phyloP scores from a whole-genome alignment of 2,329 filamentous ascomycete species.

The Fusarium nisikadoi region DNA sequence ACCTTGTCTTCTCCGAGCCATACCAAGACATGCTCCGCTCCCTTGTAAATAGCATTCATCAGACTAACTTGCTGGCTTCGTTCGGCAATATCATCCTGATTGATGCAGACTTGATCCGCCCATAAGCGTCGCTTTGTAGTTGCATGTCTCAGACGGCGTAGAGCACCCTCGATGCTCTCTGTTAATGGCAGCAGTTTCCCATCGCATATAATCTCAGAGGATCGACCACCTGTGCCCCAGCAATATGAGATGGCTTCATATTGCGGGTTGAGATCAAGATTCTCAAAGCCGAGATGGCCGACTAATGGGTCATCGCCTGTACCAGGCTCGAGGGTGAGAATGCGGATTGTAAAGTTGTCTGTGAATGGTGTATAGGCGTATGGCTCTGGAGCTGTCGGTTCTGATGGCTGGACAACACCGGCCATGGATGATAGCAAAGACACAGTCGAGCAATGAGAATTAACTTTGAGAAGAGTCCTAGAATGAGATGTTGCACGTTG shows the following conservation, averaged over 20 bases:
- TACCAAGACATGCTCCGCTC: conserved; percentile 48
- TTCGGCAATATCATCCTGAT: conserved; percentile 51
- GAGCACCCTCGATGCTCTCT: conserved; percentile 46
- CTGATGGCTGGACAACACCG: neutral
- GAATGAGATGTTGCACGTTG: neutral
- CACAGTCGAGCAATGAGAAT: conserved; percentile 9
- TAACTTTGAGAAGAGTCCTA: neutral
- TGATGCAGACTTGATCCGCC: conserved; percentile 56
- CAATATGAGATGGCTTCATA: conserved; percentile 53
- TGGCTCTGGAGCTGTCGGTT: neutral
- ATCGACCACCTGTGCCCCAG: conserved; percentile 46
- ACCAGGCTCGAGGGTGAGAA: conserved; percentile 48
- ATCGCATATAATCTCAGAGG: conserved; percentile 39
- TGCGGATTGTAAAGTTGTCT: conserved; percentile 43
- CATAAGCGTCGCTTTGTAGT: conserved; percentile 47
- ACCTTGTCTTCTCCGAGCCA: conserved; percentile 50
- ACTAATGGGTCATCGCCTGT: conserved; percentile 43
- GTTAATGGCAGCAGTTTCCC: conserved; percentile 44
- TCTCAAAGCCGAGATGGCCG: conserved; percentile 42
- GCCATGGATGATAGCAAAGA: conserved; percentile 28
- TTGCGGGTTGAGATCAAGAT: conserved; percentile 34
- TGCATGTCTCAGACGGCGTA: conserved; percentile 44
- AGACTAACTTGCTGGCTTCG: conserved; percentile 51
- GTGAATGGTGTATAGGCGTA: conserved; percentile 42
- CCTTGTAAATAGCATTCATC: conserved; percentile 53